Evolutionary conservation across 352 stramenopile species (phyloP), one percentile per base, ranked within the genome.

Genomic region (Pythium dissotocum): DNA sequence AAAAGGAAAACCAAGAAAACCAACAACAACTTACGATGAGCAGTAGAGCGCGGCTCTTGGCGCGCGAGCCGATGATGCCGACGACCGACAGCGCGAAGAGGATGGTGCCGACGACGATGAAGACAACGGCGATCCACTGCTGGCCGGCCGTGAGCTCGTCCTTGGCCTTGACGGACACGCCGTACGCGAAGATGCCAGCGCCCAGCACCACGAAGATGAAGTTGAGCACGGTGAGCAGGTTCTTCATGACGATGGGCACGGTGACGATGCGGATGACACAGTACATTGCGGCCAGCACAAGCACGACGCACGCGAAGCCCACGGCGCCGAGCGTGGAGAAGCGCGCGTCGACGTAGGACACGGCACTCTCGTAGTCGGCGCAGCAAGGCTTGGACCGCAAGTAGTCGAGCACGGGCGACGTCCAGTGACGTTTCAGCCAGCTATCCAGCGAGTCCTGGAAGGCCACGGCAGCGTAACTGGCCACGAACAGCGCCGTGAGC

Each of bases 161-260:
- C 33, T 89, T 77, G 38, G 78, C 63, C 61, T 90, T 89, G 59
- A 89, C 77, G 8, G 73, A 67, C 30, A 87, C 55, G 1, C 85
- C 87, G 51, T 87, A 87, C 32, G 67, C 61, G 60, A 93, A 87
- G 26, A 91, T 73, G 1, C 71, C 74, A 6, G 66, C 69, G 64
- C 85, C 87, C 13, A 94, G 73, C 16, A 82, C 62, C 28, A 87
- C 72, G 61, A 93, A 95, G 60, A 87, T 73, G 33, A 73, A 72
- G 71, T 93, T 94, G 70, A 90, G 79, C 35, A 94, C 81, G 4
- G 81, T 83, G 60, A 94, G 73, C 75, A 95, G 82, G 67, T 77
- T 89, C 66, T 89, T 89, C 85, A 95, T 94, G 60, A 95, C 80
- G 71, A 94, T 91, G 7, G 87, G 87, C 38, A 95, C 80, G n/a